Percentiles rank a stretch among this genome's conserved stretches.
These are phyloP conservation scores for Chlorella sorokiniana DNA, from an alignment of 139 green algal species.

Conservation along the genomic window DNA sequence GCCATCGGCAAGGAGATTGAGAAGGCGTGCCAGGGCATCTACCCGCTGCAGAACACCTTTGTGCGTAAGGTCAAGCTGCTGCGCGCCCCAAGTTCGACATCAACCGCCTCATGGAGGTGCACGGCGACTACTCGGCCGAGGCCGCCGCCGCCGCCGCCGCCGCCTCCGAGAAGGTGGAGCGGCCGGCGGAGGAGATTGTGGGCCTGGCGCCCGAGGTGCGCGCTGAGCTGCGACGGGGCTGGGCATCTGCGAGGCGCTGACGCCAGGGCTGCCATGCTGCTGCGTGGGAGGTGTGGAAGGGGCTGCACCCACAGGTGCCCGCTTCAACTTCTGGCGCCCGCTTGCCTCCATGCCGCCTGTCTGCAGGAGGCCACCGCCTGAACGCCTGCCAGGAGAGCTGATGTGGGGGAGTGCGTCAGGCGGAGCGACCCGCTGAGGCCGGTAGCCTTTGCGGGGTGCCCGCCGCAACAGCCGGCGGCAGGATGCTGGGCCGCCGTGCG, in stretches of 20 bases:
- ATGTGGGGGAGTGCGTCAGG: too few species aligned
- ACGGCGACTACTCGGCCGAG: conserved; percentile 88
- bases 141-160: conserved; percentile 41
- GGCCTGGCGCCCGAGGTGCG: conserved; percentile 38
- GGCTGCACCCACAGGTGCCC: too few species aligned
- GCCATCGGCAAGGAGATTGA: conserved; percentile 98
- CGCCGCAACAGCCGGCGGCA: not conserved
- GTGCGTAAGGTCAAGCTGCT: conserved; percentile 99
- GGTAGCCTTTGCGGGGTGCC: not conserved
- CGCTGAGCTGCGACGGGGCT: too few species aligned
- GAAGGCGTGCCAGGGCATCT: conserved; percentile 94
- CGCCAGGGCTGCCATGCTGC: too few species aligned
- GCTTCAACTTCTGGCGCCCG: too few species aligned
- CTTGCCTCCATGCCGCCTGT: too few species aligned
- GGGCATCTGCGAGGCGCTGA: too few species aligned
- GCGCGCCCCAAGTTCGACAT: conserved; percentile 98
- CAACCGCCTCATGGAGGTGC: conserved; percentile 97
- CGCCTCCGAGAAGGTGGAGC: conserved; percentile 44
- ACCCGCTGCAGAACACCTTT: conserved; percentile 92
- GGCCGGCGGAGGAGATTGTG: conserved; percentile 49
- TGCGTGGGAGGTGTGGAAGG: too few species aligned
- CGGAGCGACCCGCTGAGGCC: too few species aligned
- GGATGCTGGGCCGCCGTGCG: not conserved
- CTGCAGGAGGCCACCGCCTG: conserved; percentile 32
- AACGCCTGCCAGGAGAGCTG: too few species aligned